A percentile compares a stretch with the other conserved stretches of the same genome.
These are phyloP conservation scores for Filobasidium wieringae DNA, from an alignment of 768 basidiomycete genomes.

Conservation along the genomic window DNA sequence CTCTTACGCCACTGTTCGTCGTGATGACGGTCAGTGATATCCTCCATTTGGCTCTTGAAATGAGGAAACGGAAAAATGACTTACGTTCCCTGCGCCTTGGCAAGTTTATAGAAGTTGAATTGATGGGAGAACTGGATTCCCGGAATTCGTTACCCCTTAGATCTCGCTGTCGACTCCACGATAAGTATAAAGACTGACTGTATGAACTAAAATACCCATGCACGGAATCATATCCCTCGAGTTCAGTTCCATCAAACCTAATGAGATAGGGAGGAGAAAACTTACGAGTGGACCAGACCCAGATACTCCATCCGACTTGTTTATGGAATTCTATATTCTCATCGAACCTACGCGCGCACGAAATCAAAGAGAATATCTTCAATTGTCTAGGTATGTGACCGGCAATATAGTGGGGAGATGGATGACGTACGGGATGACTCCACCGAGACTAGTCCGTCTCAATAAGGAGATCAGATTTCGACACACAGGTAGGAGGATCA, in stretches of 20 bases:
- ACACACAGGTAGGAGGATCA: conserved; percentile 90
- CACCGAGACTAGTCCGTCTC: conserved; percentile 61
- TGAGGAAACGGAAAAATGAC: neutral
- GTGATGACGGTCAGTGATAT: conserved; percentile 33
- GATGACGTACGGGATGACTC: conserved; percentile 23
- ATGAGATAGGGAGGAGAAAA: no score
- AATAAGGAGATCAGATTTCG: conserved; percentile 85
- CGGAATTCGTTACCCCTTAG: no score
- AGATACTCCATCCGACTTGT: conserved; percentile 80
- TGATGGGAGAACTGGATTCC: conserved; percentile 36
- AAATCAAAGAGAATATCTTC: no score
- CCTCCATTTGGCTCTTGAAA: no score
- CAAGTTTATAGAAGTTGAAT: conserved; percentile 66
- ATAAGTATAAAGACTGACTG: conserved; percentile 53
- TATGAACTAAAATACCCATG: conserved; percentile 65
- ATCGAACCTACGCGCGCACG: conserved; percentile 48
- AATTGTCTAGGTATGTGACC: no score
- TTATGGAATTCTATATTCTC: conserved; percentile 73
- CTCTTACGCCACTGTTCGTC: conserved; percentile 51
- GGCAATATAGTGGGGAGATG: neutral
- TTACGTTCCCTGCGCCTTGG: conserved; percentile 39
- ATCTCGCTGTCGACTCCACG: no score
- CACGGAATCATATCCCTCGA: no score
- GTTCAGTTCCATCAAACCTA: no score
- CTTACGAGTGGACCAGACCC: conserved; percentile 48